phyloP scores from a whole-genome alignment of 1,139 yeast species.

The Suhomyces wounanorum region DNA sequence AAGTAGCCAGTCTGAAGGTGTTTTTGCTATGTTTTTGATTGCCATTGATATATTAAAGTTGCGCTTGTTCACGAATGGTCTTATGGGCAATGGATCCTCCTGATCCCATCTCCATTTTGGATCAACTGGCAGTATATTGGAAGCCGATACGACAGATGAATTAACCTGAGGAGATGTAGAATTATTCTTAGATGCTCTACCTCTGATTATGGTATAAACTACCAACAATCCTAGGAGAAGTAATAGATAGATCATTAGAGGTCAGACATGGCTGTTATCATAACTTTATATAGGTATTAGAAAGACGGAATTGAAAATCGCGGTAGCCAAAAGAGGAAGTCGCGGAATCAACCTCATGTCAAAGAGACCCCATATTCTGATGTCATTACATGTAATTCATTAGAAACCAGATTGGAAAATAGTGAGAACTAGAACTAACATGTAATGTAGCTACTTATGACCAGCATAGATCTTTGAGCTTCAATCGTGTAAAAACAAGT shows the following conservation, averaged over 20 bases:
- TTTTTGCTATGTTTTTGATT: constrained; percentile 30
- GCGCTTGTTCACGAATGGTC: constrained; percentile 25
- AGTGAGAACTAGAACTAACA: too few species aligned
- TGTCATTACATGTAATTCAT: background rate
- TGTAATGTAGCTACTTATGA: too few species aligned
- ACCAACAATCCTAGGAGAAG: background rate
- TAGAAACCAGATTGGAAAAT: background rate
- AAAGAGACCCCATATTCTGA: background rate
- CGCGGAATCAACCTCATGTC: background rate
- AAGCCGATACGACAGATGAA: background rate
- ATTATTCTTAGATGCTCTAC: background rate
- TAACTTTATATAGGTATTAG: background rate
- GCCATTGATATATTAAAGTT: constrained; percentile 45
- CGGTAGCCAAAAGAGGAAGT: background rate
- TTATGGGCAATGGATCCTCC: constrained; percentile 15
- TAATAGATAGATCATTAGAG: background rate
- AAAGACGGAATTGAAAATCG: background rate
- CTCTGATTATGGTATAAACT: background rate
- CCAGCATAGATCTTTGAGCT: too few species aligned
- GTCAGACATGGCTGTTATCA: background rate
- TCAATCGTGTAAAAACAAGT: too few species aligned
- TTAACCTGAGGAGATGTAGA: background rate
- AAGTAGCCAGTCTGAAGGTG: constrained; percentile 41
- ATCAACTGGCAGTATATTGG: constrained; percentile 11
- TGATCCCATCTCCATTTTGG: constrained; percentile 14